Base-by-base conservation (phyloP, 176 grass and related monocot genomes). In the Zea mays region DNA sequence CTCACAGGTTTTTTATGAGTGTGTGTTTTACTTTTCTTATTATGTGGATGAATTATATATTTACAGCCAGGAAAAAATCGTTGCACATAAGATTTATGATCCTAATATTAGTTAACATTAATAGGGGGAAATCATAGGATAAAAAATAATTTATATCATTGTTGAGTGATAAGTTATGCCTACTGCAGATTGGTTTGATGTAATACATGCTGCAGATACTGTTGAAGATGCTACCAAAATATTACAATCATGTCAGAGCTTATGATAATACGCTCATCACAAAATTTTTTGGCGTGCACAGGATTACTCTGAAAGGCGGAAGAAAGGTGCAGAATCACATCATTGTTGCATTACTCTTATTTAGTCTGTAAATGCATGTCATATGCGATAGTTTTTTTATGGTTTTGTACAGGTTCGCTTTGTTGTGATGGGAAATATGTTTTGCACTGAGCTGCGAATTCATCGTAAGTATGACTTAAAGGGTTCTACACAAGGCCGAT, bases 391-490 rank as follows among this genome's bases (percentile, higher is more conserved):
- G 39, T 84, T 60, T 85, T 85, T 54, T 48, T 54, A 55, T 79
- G 81, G 75, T 66, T 35, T 42, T 48, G 58, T 84, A 50, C 75
- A 98, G 96, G 90, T 98, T 17, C 91, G 96, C 38, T 98, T 98
- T 87, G 92, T 95, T 46, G 92, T 98, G 45, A 98, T 98, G 96
- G 96, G 96, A 57, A 98, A 98, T 80, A 98, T 98, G 96, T 98
- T 98, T 67, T 90, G 96, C 70, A 98, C 92, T 15, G 96, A 95
- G 68, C 72, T 98, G 55, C 87, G 87, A 35, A 98, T 98, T 84
- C 96, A 95, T 62, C 91, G 85, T 37, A 94, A 93, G 81, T 98
- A 98, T 35, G 96, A 98, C 71, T 88, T 98, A 57, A 95, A 98
- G 73, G 96, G 96, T 43, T 98, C 96, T 52, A 89, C 90, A 61